A percentile compares a stretch with the other conserved stretches of the same genome.
phyloP scores from a whole-genome alignment of 345 rosid genomes.

The Populus pruinosa region DNA sequence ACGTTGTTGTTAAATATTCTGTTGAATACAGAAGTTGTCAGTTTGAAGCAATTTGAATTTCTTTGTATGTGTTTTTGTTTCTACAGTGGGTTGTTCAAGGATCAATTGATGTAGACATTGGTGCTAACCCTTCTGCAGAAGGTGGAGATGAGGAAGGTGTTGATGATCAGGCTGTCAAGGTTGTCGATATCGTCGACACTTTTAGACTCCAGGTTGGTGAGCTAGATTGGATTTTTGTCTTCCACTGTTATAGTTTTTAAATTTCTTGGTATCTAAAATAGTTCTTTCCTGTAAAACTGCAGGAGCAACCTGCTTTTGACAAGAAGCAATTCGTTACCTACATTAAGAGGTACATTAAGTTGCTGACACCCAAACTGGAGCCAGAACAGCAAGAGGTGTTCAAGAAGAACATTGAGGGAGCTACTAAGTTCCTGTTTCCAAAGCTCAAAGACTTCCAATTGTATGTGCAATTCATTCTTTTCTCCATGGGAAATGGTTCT shows the following conservation, averaged over 20 bases:
- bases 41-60: too few relatives aligned
- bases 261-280: not conserved
- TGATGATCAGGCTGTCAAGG: slow-evolving; percentile 26
- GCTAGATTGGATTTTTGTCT: not conserved
- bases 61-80: not conserved
- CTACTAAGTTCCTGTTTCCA: slow-evolving; percentile 20
- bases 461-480: not conserved
- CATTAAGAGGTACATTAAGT: slow-evolving; percentile 22
- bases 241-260: too few relatives aligned
- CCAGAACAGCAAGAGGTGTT: slow-evolving; percentile 18
- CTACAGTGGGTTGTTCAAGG: slow-evolving; percentile 25
- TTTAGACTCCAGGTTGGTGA: slow-evolving; percentile 23
- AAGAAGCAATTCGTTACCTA: slow-evolving; percentile 23
- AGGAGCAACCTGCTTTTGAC: slow-evolving; percentile 28
- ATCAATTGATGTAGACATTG: slow-evolving; percentile 22
- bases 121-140: slow-evolving; percentile 28
- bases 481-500: not conserved
- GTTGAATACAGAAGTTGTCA: too few relatives aligned
- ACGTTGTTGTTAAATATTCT: too few relatives aligned
- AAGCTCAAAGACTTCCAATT: slow-evolving; percentile 24
- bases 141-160: slow-evolving; percentile 25
- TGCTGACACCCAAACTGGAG: slow-evolving; percentile 21
- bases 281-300: not conserved
- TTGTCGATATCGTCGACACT: slow-evolving; percentile 21
- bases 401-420: slow-evolving; percentile 23